Base-by-base conservation (phyloP, 352 stramenopile genomes). In the Phytophthora litchii region DNA sequence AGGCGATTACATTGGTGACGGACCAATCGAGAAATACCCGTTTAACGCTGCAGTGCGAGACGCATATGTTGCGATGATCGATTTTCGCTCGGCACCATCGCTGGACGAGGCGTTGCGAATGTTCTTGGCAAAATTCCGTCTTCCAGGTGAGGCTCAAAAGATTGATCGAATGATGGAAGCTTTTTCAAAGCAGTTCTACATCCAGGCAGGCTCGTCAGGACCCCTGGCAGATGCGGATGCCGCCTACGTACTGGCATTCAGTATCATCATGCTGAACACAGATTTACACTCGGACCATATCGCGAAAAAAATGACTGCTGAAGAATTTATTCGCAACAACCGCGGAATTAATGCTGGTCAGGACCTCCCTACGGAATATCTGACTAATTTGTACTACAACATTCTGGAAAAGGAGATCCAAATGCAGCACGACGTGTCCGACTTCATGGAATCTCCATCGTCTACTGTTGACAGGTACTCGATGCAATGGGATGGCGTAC, bases 251-350 rank as follows among this genome's bases (percentile, higher is more conserved):
- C 72, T 99, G 25, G 91, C 96, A 9, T 99, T 99, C 80, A 97
- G 96, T 38, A 98, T 99, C 59, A 99, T 99, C 47, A 99, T 99
- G 96, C 80, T 99, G 19, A 99, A 99, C 74, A 99, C 96, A n/a
- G 97, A 99, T 60, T 66, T 99, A 56, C 97, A 99, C 72, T 98
- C 79, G 53, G 83, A 94, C 25, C 82, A 94, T 36, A 93, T 96
- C 35, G 69, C 78, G 4, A 94, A 94, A 67, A 96, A 96, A 46
- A 96, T 96, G 87, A 94, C 74, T 1, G 34, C 91, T 7, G 85
- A 96, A 35, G 87, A 94, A 66, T 96, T 96, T 62, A 36, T 96
- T 20, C 78, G 85, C 43, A 96, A 96, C 51, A 96, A 96, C 54
- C 82, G 85, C 3, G 87, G 87, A 10, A 95, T 95, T 37, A 96